phyloP scores from a whole-genome alignment of 164 flowering plant species.

The Sextonia rubra region DNA sequence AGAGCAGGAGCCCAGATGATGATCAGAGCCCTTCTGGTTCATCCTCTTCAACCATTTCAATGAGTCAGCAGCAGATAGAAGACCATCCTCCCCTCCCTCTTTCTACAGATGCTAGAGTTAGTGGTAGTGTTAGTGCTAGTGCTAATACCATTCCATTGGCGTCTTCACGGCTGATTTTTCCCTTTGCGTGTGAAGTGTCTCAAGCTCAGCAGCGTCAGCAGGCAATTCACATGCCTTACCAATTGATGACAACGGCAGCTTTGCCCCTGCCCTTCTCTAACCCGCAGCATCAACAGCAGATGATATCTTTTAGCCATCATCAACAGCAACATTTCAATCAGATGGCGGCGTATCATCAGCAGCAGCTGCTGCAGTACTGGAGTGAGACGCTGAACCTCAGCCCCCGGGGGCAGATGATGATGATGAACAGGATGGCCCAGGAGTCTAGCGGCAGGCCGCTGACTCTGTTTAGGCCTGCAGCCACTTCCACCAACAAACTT shows the following conservation, averaged over 20 bases:
- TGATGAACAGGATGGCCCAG: slow-evolving; percentile 56
- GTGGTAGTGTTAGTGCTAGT: neutral
- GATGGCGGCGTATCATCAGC: slow-evolving; percentile 25
- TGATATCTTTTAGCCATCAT: slow-evolving; percentile 65
- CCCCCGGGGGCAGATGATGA: slow-evolving; percentile 81
- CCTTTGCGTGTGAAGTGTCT: slow-evolving; percentile 54
- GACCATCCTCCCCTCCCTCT: slow-evolving; percentile 10
- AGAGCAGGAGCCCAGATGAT: slow-evolving; percentile 58
- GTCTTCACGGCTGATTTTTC: slow-evolving; percentile 43
- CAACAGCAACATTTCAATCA: slow-evolving; percentile 7
- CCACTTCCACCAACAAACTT: slow-evolving; percentile 57
- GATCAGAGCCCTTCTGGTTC: slow-evolving; percentile 10
- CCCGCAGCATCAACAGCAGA: slow-evolving; percentile 43
- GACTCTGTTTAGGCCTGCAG: slow-evolving; percentile 33
- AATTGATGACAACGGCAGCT: slow-evolving; percentile 7
- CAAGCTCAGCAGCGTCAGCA: slow-evolving; percentile 20
- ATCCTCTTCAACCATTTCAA: slow-evolving; percentile 11
- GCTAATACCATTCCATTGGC: slow-evolving; percentile 3
- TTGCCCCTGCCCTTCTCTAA: slow-evolving; percentile 17
- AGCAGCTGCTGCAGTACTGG: slow-evolving; percentile 65
- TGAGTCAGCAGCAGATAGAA: slow-evolving; percentile 6
- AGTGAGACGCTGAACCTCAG: slow-evolving; percentile 64
- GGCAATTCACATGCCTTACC: slow-evolving; percentile 23
- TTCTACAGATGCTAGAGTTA: slow-evolving; percentile 8
- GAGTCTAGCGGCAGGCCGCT: slow-evolving; percentile 21